Conservation (phyloP, 164 flowering plant species). For the Brasenia schreberi region DNA sequence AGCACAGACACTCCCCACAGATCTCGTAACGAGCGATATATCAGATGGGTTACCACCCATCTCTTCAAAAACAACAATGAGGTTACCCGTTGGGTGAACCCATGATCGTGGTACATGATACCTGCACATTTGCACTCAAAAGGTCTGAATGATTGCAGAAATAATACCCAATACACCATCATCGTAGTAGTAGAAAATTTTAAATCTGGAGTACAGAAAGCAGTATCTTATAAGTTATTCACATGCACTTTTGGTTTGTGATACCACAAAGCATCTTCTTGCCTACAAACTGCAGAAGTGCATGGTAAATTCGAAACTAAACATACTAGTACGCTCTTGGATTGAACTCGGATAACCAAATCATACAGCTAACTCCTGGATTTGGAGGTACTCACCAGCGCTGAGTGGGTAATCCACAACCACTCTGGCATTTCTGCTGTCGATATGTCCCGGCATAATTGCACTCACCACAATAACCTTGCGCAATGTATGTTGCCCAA, state of each 20-base stretch:
- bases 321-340: too few relatives aligned
- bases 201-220: too few relatives aligned
- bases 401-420: constrained; percentile 59
- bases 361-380: background rate
- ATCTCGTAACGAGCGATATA: constrained; percentile 61
- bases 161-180: too few relatives aligned
- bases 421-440: constrained; percentile 31
- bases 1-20: constrained; percentile 68
- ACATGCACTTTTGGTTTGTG: too few relatives aligned
- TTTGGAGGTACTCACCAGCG: constrained; percentile 49
- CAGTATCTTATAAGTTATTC: too few relatives aligned
- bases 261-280: too few relatives aligned
- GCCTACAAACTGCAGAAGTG: too few relatives aligned
- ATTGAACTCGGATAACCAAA: background rate
- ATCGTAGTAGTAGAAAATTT: too few relatives aligned
- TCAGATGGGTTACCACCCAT: constrained; percentile 79
- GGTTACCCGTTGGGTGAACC: constrained; percentile 75
- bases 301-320: too few relatives aligned
- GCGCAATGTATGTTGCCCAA: constrained; percentile 45
- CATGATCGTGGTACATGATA: constrained; percentile 95
- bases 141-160: background rate
- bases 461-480: constrained; percentile 40
- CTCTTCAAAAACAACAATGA: constrained; percentile 84
- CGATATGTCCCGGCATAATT: constrained; percentile 41
- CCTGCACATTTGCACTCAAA: constrained; percentile 26